phyloP scores from a whole-genome alignment of 768 basidiomycete genomes.

The Suillus clintonianus region DNA sequence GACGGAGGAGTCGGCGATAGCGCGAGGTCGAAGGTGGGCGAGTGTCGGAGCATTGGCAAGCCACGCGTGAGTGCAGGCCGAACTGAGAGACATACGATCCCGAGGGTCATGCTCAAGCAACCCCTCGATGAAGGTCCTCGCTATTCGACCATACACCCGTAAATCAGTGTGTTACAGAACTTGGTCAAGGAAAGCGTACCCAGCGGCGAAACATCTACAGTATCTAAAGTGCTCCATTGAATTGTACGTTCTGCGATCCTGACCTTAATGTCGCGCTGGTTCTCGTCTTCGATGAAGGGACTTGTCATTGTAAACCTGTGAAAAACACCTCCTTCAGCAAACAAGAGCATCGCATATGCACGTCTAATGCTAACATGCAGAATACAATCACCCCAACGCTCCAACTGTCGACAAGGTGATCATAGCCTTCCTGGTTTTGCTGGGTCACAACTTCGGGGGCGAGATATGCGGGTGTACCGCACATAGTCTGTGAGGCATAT shows the following conservation, averaged over 20 bases:
- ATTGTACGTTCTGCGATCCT: constrained; percentile 60
- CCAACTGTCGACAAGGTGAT: constrained; percentile 92
- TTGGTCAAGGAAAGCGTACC: constrained; percentile 40
- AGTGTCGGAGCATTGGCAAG: constrained; percentile 34
- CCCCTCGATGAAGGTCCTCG: constrained; percentile 60
- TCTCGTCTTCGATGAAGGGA: constrained; percentile 83
- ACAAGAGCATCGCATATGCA: constrained; percentile 9
- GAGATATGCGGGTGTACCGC: constrained; percentile 93
- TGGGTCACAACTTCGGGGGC: constrained; percentile 89
- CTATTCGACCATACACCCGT: constrained; percentile 45
- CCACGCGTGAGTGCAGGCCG: constrained; percentile 80
- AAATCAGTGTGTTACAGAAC: constrained; percentile 2
- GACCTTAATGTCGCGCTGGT: constrained; percentile 55
- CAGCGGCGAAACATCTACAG: constrained; percentile 39
- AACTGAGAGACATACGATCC: constrained; percentile 68
- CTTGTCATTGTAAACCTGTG: constrained; percentile 71
- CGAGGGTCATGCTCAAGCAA: constrained; percentile 69
- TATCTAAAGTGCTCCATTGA: constrained; percentile 57
- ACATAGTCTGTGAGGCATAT: constrained; percentile 69
- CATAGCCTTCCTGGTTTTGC: constrained; percentile 67
- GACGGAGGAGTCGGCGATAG: constrained; percentile 18
- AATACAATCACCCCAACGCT: constrained; percentile 94
- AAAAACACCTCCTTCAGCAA: constrained; percentile 3
- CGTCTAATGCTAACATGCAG: constrained; percentile 64
- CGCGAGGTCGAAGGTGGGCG: background rate